Percentiles rank a stretch among this genome's conserved stretches.
Evolutionary conservation across 2,329 filamentous ascomycete genomes (phyloP).

Genomic region (Monilinia polystroma): DNA sequence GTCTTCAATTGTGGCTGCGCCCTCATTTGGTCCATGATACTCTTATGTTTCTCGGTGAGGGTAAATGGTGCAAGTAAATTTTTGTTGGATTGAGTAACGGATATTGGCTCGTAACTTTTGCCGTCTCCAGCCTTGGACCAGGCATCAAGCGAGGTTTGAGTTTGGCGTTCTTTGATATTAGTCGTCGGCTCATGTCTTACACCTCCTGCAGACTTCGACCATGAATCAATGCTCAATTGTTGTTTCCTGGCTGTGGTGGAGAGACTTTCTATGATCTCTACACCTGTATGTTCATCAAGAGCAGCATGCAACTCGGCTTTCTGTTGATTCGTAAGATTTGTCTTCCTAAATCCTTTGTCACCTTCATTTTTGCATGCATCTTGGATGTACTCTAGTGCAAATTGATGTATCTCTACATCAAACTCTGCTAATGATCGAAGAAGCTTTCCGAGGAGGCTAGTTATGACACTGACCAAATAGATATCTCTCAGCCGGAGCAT

Average conservation of each 20-base stretch:
- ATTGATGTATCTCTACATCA: conserved; percentile 65
- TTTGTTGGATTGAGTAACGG: conserved; percentile 9
- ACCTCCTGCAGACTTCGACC: conserved; percentile 53
- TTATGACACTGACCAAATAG: conserved; percentile 79
- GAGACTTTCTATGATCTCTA: conserved; percentile 51
- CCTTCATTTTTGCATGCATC: conserved; percentile 59
- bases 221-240: conserved; percentile 60
- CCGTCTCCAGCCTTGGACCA: conserved; percentile 30
- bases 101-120: conserved; percentile 36
- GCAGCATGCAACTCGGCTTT: conserved; percentile 76
- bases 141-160: conserved; percentile 21
- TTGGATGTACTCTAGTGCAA: conserved; percentile 60
- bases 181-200: conserved; percentile 18
- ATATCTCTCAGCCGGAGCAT: conserved; percentile 89
- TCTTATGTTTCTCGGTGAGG: conserved; percentile 21
- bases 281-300: conserved; percentile 58
- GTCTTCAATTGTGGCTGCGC: conserved; percentile 24
- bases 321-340: conserved; percentile 78
- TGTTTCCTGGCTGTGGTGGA: conserved; percentile 48
- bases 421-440: conserved; percentile 77
- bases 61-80: not conserved
- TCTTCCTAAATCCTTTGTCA: conserved; percentile 62
- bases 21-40: conserved; percentile 35
- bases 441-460: conserved; percentile 80
- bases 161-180: conserved; percentile 16